Percentiles rank a stretch among this genome's conserved stretches.
These are phyloP conservation scores for Cladophialophora immunda DNA, from an alignment of 2,329 filamentous ascomycete genomes.

Conservation along the genomic window DNA sequence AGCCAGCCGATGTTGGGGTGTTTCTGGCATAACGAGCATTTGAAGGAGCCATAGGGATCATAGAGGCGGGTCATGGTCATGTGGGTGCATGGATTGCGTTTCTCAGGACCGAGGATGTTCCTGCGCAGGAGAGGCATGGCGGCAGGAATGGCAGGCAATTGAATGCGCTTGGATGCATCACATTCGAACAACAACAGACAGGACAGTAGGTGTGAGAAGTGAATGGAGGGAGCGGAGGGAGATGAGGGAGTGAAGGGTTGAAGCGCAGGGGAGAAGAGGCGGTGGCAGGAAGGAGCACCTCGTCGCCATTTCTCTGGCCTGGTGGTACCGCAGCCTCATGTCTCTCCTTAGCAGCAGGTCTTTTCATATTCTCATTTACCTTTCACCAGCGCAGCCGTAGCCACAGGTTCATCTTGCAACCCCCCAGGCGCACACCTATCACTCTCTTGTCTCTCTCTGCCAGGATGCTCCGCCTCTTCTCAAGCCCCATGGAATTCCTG, in stretches of 20 bases:
- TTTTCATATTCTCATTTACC: background rate
- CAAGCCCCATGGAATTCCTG: background rate
- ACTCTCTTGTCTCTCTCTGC: background rate
- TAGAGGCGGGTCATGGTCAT: constrained; percentile 72
- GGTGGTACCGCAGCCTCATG: background rate
- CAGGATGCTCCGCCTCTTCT: background rate
- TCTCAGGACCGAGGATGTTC: constrained; percentile 18
- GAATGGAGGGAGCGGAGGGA: background rate
- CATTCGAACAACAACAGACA: background rate
- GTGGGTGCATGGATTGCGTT: constrained; percentile 67
- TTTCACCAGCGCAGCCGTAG: background rate
- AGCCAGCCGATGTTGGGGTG: constrained; percentile 72
- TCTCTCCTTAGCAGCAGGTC: background rate
- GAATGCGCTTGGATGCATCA: constrained; percentile 1
- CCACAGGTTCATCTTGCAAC: background rate
- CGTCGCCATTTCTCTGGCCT: background rate
- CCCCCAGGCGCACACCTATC: background rate
- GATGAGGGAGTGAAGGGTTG: constrained; percentile 2
- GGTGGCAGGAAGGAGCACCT: constrained; percentile 4
- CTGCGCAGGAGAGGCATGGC: constrained; percentile 36
- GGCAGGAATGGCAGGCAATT: background rate
- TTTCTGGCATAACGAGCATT: constrained; percentile 68
- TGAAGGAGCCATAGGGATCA: constrained; percentile 53
- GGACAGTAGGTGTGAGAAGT: background rate
- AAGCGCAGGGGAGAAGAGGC: background rate